Base-by-base conservation (phyloP, 1,284 basidiomycete genomes). In the Psilocybe mexicana region DNA sequence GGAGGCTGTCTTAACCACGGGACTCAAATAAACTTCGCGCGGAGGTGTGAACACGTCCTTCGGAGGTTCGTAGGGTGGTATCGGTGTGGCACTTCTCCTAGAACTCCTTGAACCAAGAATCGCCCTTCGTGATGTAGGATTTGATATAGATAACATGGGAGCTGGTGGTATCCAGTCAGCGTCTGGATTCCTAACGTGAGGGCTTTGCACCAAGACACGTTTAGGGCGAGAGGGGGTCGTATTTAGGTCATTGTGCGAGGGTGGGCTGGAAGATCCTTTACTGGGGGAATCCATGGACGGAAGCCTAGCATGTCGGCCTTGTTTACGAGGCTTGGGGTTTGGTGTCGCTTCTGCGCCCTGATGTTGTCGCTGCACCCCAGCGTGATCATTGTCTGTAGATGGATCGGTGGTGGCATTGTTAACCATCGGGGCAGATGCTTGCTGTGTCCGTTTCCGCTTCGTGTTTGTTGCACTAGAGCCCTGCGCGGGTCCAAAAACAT, bases 41-140 rank as follows among this genome's bases (percentile, higher is more conserved):
- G 88, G 88, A 1, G 88, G 86, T 0, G 85, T 87, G 65, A 87
- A 87, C n/a, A 82, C 78, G 55, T 87, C 86, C 0, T 67, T 63
- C 0, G 87, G 86, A 0, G 86, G 85, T 64, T 87, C 85, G 65
- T 89, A 89, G 0, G 75, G 76, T 1, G 83, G 83, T 7, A 82
- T 75, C 2, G 84, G 84, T 1, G 84, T 86, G 3, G 71, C 68
- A 54, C 74, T 74, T 24, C 74, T 65, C 43, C 70, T 62, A 38
- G 69, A 55, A 11, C 57, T 45, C 14, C 57, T 55, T 10, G 63
- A 54, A 25, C 61, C 59, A 23, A 65, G 61, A 25, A 63, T 54
- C 18, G 59, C 64, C n/a, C 65, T 62, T 14, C 68, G 63, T 24
- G 65, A 61, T 23, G 67, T 57, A 61, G 52, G 63, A 58, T 58